A percentile compares a stretch with the other conserved stretches of the same genome.
Conservation (phyloP, 345 rosid species). For the Passiflora organensis region DNA sequence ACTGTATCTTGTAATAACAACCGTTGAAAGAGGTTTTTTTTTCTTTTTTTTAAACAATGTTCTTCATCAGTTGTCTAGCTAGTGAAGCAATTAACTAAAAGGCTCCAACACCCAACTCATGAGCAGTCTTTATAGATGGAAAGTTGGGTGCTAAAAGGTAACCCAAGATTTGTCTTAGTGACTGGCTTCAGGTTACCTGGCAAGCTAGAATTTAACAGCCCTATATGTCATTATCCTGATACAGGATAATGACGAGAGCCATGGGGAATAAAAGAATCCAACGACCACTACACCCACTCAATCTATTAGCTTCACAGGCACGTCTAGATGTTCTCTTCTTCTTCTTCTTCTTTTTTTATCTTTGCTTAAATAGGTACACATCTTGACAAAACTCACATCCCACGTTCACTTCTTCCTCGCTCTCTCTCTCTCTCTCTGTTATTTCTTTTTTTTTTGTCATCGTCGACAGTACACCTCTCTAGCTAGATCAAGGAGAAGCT, state of each 20-base stretch:
- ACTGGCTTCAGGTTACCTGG: too few relatives aligned
- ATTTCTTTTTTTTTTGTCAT: neutral
- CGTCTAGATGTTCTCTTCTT: slow-evolving; percentile 8
- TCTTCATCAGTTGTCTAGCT: too few relatives aligned
- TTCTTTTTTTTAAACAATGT: too few relatives aligned
- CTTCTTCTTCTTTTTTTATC: neutral
- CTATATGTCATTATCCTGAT: neutral
- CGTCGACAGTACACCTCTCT: neutral
- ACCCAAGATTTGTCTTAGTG: too few relatives aligned
- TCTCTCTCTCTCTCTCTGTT: neutral
- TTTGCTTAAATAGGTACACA: slow-evolving; percentile 7
- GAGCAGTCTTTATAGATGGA: too few relatives aligned
- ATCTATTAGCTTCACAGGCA: slow-evolving; percentile 15
- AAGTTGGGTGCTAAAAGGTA: too few relatives aligned
- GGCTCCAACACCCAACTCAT: too few relatives aligned
- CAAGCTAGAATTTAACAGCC: too few relatives aligned
- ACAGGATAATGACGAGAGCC: neutral
- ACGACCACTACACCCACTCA: neutral
- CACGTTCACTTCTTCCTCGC: neutral
- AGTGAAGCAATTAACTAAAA: too few relatives aligned
- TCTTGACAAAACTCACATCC: neutral
- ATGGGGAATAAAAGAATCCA: slow-evolving; percentile 9
- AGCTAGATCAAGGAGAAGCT: too few relatives aligned
- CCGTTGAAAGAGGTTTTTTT: too few relatives aligned
- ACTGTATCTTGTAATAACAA: too few relatives aligned